Evolutionary conservation across 2,329 filamentous ascomycete genomes (phyloP), one percentile per base, ranked within the genome.

Genomic region (Xylariaceae sp.): DNA sequence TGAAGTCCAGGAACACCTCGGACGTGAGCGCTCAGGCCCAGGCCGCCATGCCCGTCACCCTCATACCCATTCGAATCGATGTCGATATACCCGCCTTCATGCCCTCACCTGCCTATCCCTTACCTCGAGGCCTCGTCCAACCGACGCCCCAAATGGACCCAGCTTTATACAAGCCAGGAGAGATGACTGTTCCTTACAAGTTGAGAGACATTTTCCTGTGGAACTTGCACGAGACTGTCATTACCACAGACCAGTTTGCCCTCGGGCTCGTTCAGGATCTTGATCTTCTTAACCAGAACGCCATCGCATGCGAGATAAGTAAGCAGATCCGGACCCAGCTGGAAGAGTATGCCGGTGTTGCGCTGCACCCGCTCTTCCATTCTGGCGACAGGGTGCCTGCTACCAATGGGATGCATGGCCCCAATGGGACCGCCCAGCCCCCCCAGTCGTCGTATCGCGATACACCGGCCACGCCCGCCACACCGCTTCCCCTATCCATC

Each of bases 191-290:
- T 1, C 84, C 87, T 3, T 96, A 88, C 64, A 80, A 92, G 47
- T 71, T 98, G 41, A 88, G 94, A 55, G 92, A 98, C 54, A 84
- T 86, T n/a, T 97, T 98, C 55, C 67, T 96, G 36, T 98, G 92
- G 92, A 98, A 98, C 55, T 73, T 98, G 11, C 90, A 97, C 64
- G 92, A 98, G 67, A 85, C 87, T 0, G 70, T 96, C 42, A 85
- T 89, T 36, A 98, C 92, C 0, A 94, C 92, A 1, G 92, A 98
- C 57, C 85, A 94, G 57, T 98, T 97, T 59, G 92, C 92, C n/a
- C 78, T 85, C 52, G 81, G 76, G 2, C 79, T 97, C 50, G 89
- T 94, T 1, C 87, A 94, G 49, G 92, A 98, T 59, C 74, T 98
- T 29, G 92, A 98, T 59, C 76, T 98, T 29, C 90, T 90, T 3